Base-by-base conservation (phyloP, 2,329 filamentous ascomycete species). In the Tolypocladium ovalisporum region DNA sequence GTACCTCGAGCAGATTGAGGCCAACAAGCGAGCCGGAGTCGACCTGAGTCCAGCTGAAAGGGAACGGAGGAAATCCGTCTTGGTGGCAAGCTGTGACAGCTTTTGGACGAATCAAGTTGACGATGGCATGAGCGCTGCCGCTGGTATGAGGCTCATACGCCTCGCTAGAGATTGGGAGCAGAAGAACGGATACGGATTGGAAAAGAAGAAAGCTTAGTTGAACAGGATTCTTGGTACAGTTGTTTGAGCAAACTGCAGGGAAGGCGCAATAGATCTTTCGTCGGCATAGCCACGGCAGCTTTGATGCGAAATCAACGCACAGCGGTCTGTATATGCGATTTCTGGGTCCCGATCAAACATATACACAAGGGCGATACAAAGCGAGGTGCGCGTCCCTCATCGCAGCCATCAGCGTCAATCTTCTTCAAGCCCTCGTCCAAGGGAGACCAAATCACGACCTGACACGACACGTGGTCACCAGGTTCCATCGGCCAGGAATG, bases 41-140 rank as follows among this genome's bases (percentile, higher is more conserved):
- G 64, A 65, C 1, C 64, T 75, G 0, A 68, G 62, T 1, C 67
- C 70, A 1, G 71, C 69, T 0, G 72, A 75, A 62, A 63, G 69
- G 13, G 70, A 75, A 59, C 65, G 74, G 4, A 66, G 74, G 34
- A 72, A 71, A 60, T 76, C 68, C 1, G 66, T 73, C 1, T 60
- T 73, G 6, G 65, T 67, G 0, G 63, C 63, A 27, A 67, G 69
- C 8, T 62, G 64, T 15, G 71, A 74, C 27, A 62, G 60, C 0
- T 76, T 76, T 55, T 77, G 73, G 71, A 76, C 71, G 10, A 75
- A 69, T 56, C 75, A 77, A 59, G 63, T 74, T 2, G 70, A 75
- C 12, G 71, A 71, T 0, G 74, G 73, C 0, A 62, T 64, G 27
- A 75, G 74, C 8, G 67, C 68, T 1, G 64, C 64, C 4, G 68